A percentile compares a stretch with the other conserved stretches of the same genome.
phyloP scores from a whole-genome alignment of 106 monocot genomes.

The Vanilla planifolia region DNA sequence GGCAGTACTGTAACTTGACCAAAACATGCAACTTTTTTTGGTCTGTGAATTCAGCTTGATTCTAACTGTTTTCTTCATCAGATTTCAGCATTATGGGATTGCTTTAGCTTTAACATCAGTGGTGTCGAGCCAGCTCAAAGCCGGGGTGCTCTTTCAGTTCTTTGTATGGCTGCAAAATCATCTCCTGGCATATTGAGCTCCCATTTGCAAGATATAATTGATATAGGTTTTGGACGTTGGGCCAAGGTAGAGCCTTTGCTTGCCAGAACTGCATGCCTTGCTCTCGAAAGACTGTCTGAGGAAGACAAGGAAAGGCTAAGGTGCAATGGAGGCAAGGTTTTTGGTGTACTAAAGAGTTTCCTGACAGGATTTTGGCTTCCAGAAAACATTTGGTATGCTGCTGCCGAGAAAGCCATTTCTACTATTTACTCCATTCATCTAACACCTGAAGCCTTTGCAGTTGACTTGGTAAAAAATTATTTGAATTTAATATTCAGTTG shows the following conservation, averaged over 20 bases:
- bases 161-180: slow-evolving; percentile 94
- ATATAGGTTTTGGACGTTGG: slow-evolving; percentile 98
- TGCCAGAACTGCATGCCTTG: slow-evolving; percentile 86
- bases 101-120: slow-evolving; percentile 77
- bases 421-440: slow-evolving; percentile 80
- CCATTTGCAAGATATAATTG: slow-evolving; percentile 84
- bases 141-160: slow-evolving; percentile 80
- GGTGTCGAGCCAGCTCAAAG: slow-evolving; percentile 64
- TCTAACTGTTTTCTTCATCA: slow-evolving; percentile 16
- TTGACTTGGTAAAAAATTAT: slow-evolving; percentile 53
- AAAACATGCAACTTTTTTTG: too few species aligned
- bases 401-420: slow-evolving; percentile 82
- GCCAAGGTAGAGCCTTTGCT: slow-evolving; percentile 92
- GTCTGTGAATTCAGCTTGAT: too few species aligned
- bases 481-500: slow-evolving; percentile 41
- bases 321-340: slow-evolving; percentile 43
- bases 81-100: slow-evolving; percentile 91
- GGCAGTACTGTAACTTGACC: too few species aligned
- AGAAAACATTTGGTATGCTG: slow-evolving; percentile 84
- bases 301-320: slow-evolving; percentile 82
- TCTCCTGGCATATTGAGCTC: slow-evolving; percentile 63
- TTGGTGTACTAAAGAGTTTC: slow-evolving; percentile 49
- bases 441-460: slow-evolving; percentile 72
- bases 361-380: slow-evolving; percentile 67
- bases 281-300: slow-evolving; percentile 74